phyloP scores from a whole-genome alignment of 2,329 filamentous ascomycete genomes.

The Aschersonia sp. region DNA sequence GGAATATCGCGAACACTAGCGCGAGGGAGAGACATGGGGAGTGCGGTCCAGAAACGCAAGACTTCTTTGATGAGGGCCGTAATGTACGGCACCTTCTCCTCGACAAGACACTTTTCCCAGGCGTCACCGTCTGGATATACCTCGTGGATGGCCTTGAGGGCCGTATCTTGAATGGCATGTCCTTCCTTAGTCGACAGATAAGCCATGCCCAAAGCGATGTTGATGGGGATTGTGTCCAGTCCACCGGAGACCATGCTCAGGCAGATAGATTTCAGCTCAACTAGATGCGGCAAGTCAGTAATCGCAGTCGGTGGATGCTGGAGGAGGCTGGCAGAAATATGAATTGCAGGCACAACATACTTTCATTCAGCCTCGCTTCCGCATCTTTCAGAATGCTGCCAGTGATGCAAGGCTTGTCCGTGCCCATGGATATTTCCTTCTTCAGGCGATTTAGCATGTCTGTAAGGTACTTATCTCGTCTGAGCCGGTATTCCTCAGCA shows the following conservation, averaged over 20 bases:
- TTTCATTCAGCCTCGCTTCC: slow-evolving; percentile 24
- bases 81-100: slow-evolving; percentile 66
- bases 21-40: slow-evolving; percentile 64
- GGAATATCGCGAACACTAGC: slow-evolving; percentile 58
- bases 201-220: slow-evolving; percentile 66
- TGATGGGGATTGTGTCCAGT: slow-evolving; percentile 68
- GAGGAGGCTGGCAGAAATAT: background rate
- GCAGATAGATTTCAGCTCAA: slow-evolving; percentile 68
- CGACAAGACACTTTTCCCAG: slow-evolving; percentile 58
- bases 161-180: slow-evolving; percentile 54
- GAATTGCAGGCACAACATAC: slow-evolving; percentile 6
- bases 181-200: slow-evolving; percentile 56
- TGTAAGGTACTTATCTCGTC: slow-evolving; percentile 52
- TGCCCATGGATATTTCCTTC: slow-evolving; percentile 21
- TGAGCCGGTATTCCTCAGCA: slow-evolving; percentile 49
- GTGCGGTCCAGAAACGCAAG: slow-evolving; percentile 65
- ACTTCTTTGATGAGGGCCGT: slow-evolving; percentile 69
- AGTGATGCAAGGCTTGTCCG: slow-evolving; percentile 25
- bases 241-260: slow-evolving; percentile 72
- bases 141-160: slow-evolving; percentile 54
- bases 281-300: slow-evolving; percentile 19
- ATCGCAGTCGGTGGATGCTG: background rate
- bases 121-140: slow-evolving; percentile 61
- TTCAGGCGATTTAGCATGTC: slow-evolving; percentile 49
- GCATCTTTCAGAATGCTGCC: slow-evolving; percentile 40